Evolutionary conservation across 225 moss, liverwort and hornwort genomes (phyloP).

Genomic region (Pseudisothecium myosuroides): DNA sequence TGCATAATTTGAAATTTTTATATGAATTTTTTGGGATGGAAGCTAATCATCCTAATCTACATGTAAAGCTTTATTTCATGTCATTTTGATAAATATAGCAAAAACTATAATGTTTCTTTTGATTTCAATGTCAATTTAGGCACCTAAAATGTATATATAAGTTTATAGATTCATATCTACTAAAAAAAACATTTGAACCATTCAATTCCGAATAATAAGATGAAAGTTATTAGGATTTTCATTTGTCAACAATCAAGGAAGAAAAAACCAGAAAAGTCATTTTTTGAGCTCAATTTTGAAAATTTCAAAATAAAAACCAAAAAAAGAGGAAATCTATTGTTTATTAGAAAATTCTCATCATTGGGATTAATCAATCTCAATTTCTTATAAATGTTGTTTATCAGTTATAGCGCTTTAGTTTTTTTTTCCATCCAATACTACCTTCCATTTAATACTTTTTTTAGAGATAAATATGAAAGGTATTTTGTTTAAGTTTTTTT

Average conservation of each 20-base stretch:
- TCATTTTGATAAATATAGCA: accelerated
- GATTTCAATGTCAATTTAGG: neutral
- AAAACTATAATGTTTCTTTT: neutral
- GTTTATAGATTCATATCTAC: neutral
- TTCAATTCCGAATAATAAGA: neutral
- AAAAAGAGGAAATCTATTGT: accelerated
- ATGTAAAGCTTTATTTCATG: neutral
- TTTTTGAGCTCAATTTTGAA: neutral
- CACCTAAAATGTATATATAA: too few species aligned
- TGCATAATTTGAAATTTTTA: neutral
- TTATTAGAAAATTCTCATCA: neutral
- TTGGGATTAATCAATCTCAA: neutral
- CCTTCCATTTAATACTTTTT: neutral
- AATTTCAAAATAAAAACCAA: neutral
- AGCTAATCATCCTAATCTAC: neutral
- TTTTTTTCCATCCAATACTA: neutral
- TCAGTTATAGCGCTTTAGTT: accelerated
- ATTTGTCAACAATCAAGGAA: neutral
- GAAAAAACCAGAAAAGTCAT: accelerated
- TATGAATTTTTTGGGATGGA: neutral
- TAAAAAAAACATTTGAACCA: neutral
- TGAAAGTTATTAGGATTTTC: neutral
- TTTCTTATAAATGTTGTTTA: accelerated
- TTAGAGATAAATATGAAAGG: neutral
- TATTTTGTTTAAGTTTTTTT: neutral